Evolutionary conservation across 2,329 filamentous ascomycete genomes (phyloP), one percentile per base, ranked within the genome.

Genomic region (Acarospora socialis): DNA sequence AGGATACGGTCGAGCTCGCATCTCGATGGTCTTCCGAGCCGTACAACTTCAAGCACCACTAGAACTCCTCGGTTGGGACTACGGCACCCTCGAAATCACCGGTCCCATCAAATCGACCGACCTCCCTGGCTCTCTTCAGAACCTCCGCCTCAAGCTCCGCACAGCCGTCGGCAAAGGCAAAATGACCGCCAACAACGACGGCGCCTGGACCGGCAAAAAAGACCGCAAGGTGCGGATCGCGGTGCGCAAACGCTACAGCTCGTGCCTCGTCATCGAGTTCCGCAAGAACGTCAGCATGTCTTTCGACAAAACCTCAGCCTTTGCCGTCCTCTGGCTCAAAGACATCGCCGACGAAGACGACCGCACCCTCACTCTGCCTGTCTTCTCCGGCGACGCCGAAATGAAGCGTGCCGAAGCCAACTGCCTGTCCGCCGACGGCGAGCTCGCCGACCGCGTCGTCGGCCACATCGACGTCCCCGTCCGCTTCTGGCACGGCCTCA

Each of bases 11-110:
- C 66, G 75, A 24, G 65, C 70, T 22, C 63, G 78, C 7, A 63
- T 84, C 34, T 81, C 76, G 10, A 63, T 83, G 59, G 72, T 83
- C 2, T 83, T 79, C 65, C 67, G 79, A 26, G 78, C 74, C 34
- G 63, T 82, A 3, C 65, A 76, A 36, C 52, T 80, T 1, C 65
- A 77, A 43, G 55, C 73, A 2, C 72, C 73, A 1, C 57, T 52
- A 4, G 61, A 69, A 30, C 51, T 76, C 19, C 54, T 71, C 1
- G 79, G 79, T 2, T 82, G 77, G 76, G 72, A 80, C 15, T 77
- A 73, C 34, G 79, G 78, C 4, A 82, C 78, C 0, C 46, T 82
- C 0, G 71, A 80, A 39, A 56, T 81, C 24, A 61, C 67, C n/a
- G 62, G 67, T 0, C 47, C 57, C 0, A 54, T 74, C 8, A 62